phyloP scores from a whole-genome alignment of 129 eudicot genomes.

The Flaveria bidentis region DNA sequence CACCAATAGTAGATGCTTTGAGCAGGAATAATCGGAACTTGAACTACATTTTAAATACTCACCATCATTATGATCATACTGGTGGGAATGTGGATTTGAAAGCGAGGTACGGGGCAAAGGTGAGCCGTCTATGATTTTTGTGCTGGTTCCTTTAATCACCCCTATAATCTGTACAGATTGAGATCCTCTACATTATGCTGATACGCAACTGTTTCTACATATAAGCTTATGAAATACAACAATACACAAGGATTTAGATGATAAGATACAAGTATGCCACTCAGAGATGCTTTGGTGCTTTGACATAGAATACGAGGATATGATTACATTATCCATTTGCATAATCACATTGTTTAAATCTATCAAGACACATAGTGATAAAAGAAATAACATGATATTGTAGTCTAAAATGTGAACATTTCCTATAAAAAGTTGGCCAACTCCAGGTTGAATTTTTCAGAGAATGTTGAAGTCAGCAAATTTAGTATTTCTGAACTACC shows the following conservation, averaged over 20 bases:
- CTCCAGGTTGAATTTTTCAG: neutral
- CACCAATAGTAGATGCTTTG: conserved; percentile 78
- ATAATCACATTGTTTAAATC: neutral
- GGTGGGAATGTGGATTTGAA: conserved; percentile 91
- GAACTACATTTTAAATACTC: conserved; percentile 84
- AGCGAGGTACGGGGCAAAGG: conserved; percentile 97
- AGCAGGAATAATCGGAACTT: conserved; percentile 70
- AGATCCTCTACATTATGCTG: too few species aligned
- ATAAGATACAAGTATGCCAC: too few species aligned
- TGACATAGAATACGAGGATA: neutral
- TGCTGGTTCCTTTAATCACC: too few species aligned
- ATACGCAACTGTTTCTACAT: too few species aligned
- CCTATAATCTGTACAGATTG: too few species aligned
- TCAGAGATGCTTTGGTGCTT: too few species aligned
- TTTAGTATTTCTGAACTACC: neutral
- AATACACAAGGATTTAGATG: too few species aligned
- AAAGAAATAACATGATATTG: neutral
- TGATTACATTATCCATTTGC: neutral
- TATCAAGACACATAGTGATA: neutral
- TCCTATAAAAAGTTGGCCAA: neutral
- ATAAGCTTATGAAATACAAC: too few species aligned
- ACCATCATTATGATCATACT: conserved; percentile 94
- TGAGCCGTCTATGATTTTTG: conserved; percentile 40
- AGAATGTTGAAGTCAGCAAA: neutral
- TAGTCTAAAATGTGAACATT: neutral